Conservation (phyloP, 2,329 filamentous ascomycete genomes). For the Monilinia fructicola region DNA sequence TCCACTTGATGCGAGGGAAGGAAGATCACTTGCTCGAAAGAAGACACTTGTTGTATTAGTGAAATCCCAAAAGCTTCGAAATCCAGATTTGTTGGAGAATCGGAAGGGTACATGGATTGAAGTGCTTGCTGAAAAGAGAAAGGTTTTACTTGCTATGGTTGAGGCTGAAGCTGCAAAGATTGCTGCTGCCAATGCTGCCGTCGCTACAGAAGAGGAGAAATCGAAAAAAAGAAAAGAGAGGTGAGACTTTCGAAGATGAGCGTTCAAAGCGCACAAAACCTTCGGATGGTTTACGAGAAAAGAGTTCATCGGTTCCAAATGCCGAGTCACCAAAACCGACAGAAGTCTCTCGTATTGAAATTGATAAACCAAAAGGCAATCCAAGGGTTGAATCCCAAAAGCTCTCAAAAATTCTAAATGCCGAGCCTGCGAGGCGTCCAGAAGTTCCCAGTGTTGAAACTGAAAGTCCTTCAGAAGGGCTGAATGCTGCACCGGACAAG, state of each 20-base stretch:
- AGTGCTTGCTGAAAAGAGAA: constrained; percentile 20
- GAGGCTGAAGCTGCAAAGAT: constrained; percentile 16
- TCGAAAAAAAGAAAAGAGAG: constrained; percentile 22
- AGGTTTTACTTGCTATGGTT: constrained; percentile 16
- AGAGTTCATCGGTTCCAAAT: background rate
- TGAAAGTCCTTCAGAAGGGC: background rate
- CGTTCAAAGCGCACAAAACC: background rate
- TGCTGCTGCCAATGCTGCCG: constrained; percentile 1
- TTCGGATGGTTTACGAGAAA: background rate
- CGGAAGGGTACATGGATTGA: constrained; percentile 29
- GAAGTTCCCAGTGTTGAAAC: background rate
- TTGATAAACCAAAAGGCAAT: background rate
- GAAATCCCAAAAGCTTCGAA: constrained; percentile 37
- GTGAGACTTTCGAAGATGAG: background rate
- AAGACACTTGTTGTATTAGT: constrained; percentile 41
- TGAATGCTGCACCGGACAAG: background rate
- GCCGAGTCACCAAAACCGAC: background rate
- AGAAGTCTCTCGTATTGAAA: background rate
- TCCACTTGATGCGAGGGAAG: constrained; percentile 25
- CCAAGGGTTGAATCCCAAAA: background rate
- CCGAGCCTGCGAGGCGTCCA: background rate
- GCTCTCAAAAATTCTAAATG: background rate
- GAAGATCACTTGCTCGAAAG: constrained; percentile 37
- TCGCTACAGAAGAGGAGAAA: constrained; percentile 7
- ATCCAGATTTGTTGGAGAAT: constrained; percentile 26